Conservation (phyloP, 1,284 basidiomycete genomes). For the Agaricales sp. region DNA sequence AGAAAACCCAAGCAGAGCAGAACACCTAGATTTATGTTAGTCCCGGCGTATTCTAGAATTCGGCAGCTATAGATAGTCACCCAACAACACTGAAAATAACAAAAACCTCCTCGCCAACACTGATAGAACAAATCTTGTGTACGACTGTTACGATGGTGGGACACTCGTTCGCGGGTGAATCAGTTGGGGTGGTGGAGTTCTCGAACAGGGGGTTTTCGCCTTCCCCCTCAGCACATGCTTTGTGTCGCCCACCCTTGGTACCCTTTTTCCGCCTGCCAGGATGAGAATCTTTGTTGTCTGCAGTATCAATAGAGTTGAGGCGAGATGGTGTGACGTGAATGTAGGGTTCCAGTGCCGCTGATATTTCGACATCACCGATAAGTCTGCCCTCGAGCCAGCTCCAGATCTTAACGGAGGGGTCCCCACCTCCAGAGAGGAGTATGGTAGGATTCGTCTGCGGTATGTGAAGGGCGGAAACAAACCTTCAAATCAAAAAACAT, state of each 20-base stretch:
- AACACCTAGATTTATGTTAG: conserved; percentile 35
- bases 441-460: conserved; percentile 35
- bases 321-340: conserved; percentile 9
- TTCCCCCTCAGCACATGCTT: too few species aligned
- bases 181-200: too few species aligned
- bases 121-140: too few species aligned
- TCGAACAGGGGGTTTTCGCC: too few species aligned
- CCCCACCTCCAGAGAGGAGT: conserved; percentile 84
- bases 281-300: conserved; percentile 39
- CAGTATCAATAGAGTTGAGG: conserved; percentile 38
- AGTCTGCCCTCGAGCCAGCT: conserved; percentile 60
- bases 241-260: conserved; percentile 22
- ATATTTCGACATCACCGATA: conserved; percentile 42
- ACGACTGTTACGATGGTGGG: too few species aligned
- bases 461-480: conserved; percentile 72
- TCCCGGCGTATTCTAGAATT: background rate
- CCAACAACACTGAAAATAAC: conserved; percentile 66
- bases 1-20: conserved; percentile 50
- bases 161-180: too few species aligned
- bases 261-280: too few species aligned
- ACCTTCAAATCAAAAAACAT: conserved; percentile 34
- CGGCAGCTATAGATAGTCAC: conserved; percentile 27
- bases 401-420: conserved; percentile 70
- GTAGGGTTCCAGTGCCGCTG: conserved; percentile 46
- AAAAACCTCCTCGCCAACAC: too few species aligned